Base-by-base conservation (phyloP, 1,139 yeast species). In the Kodamaea derodonti region DNA sequence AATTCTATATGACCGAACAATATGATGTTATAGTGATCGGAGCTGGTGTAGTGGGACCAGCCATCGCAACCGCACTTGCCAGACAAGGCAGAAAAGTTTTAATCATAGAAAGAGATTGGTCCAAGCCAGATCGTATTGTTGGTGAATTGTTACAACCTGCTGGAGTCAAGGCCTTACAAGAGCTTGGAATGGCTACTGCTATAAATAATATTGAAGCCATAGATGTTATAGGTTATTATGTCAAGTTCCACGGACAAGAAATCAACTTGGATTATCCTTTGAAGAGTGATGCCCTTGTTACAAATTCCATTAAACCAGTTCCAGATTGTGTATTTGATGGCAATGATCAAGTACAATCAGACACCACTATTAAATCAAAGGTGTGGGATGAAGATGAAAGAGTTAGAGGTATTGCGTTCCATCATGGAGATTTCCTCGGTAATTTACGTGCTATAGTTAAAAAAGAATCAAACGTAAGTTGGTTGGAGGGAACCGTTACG, bases 111-210 rank as follows among this genome's bases (percentile, higher is more conserved):
- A 74, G 97, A 45, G 96, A 87, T 55, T 84, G 96, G 84, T 60
- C 77, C 17, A 84, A 79, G 56, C 98, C 98, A 1, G 97, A 92
- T 58, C 75, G 98, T 48, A 92, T 92, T 39, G 98, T 92, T 26
- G 99, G 99, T 28, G 99, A 92, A 58, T 72, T 92, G 51, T 72
- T 92, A 72, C 99, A 92, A 59, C 99, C 99, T 4, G 92, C 88
- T 18, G 98, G 98, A 11, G 66, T 90, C 24, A 77, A 83, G 53
- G 94, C 96, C 1, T 68, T 92, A 40, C 69, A 73, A 45, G 81
- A 84, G 46, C 66, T 92, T 23, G 97, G 97, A 4, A 78, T 92
- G 84, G 74, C 75, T 18, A 76, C 78, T 43, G 81, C 95, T 2
- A 64, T 92, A 29, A 86, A 87, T 49, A 77, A 77, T 40, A 92